Evolutionary conservation across 345 rosid genomes (phyloP).

Genomic region (Garcia nutans): DNA sequence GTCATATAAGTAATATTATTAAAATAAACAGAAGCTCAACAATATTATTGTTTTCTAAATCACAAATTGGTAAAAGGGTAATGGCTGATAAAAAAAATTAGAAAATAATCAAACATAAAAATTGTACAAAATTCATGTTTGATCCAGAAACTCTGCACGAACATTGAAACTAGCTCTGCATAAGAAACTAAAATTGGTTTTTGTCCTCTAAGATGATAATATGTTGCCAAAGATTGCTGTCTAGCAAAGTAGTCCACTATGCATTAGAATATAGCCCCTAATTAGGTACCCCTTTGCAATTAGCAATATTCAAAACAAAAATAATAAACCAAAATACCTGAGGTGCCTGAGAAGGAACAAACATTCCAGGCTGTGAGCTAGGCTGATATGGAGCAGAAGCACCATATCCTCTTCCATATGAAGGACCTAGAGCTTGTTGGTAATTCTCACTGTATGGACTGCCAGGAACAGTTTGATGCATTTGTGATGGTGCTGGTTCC

Average conservation of each 20-base stretch:
- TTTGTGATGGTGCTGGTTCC: constrained; percentile 39
- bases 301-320: neutral
- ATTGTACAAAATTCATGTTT: neutral
- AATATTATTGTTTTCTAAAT: neutral
- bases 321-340: constrained; percentile 49
- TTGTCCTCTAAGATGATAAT: neutral
- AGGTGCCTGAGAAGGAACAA: constrained; percentile 67
- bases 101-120: neutral
- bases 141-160: neutral
- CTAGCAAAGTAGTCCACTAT: neutral
- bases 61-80: neutral
- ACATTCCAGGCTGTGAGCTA: constrained; percentile 35
- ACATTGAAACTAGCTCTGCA: constrained; percentile 1
- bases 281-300: neutral
- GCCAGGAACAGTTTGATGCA: constrained; percentile 46
- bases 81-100: neutral
- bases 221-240: no score
- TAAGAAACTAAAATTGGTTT: neutral
- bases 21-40: neutral
- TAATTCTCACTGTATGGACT: constrained; percentile 60
- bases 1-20: neutral
- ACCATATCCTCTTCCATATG: constrained; percentile 51
- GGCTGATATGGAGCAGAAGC: constrained; percentile 45
- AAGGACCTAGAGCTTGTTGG: constrained; percentile 48
- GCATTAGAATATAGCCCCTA: neutral